phyloP scores from a whole-genome alignment of 306 rosid genomes.

The Crotalaria pallida region DNA sequence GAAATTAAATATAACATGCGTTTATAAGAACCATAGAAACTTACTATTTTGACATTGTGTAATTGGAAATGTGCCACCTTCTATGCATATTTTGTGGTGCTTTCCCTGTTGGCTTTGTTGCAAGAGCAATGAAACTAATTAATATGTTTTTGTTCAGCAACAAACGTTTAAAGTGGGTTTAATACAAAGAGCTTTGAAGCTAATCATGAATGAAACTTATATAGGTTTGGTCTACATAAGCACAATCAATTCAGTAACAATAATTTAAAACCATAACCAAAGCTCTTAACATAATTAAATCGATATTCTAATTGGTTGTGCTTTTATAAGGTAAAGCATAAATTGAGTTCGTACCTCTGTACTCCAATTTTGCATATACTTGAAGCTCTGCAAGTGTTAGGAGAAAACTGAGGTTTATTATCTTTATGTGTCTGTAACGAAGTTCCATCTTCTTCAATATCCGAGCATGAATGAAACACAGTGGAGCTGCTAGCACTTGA shows the following conservation, averaged over 20 bases:
- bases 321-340: not conserved
- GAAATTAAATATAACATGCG: not conserved
- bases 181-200: not conserved
- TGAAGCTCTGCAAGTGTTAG: slow-evolving; percentile 21
- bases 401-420: slow-evolving; percentile 14
- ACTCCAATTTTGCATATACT: slow-evolving; percentile 15
- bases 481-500: slow-evolving; percentile 57
- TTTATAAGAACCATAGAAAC: not conserved
- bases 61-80: slow-evolving; percentile 12
- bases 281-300: too few relatives aligned
- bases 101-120: slow-evolving; percentile 57
- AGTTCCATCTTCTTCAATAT: slow-evolving; percentile 32
- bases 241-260: too few relatives aligned
- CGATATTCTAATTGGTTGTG: too few relatives aligned
- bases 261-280: too few relatives aligned
- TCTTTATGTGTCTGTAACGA: not conserved
- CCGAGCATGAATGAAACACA: slow-evolving; percentile 48
- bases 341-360: slow-evolving; percentile 43
- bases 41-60: not conserved
- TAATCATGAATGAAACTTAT: too few relatives aligned
- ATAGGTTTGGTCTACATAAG: too few relatives aligned
- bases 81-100: slow-evolving; percentile 26
- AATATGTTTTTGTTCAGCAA: not conserved
- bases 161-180: too few relatives aligned
- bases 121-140: slow-evolving; percentile 29